Evolutionary conservation across 768 basidiomycete species (phyloP).

Genomic region (Psilocybe tampanensis): DNA sequence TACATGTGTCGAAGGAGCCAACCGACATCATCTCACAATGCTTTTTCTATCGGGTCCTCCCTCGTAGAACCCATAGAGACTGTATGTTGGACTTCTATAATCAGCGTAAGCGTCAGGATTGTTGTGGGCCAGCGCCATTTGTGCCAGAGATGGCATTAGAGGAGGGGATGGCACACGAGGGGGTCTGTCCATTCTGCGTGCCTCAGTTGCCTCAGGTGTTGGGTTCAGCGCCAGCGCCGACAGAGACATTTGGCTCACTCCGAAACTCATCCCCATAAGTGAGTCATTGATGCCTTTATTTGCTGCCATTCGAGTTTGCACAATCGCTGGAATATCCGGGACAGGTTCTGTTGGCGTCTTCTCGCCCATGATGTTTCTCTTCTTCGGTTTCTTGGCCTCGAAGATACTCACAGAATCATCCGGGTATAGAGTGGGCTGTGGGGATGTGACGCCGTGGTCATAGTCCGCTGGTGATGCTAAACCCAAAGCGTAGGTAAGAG

Average conservation of each 20-base stretch:
- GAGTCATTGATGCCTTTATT: neutral
- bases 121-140: conserved; percentile 72
- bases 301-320: conserved; percentile 2
- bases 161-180: conserved; percentile 84
- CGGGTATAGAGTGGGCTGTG: conserved; percentile 67
- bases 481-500: conserved; percentile 39
- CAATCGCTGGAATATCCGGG: conserved; percentile 22
- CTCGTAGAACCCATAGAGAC: conserved; percentile 77
- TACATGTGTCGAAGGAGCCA: no score
- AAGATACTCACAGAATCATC: conserved; percentile 66
- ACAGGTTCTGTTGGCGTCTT: conserved; percentile 14
- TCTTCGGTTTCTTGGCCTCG: conserved; percentile 21
- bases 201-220: conserved; percentile 10
- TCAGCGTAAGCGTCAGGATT: conserved; percentile 64
- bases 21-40: conserved; percentile 20
- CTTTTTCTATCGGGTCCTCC: conserved; percentile 54
- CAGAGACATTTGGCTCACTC: conserved; percentile 35
- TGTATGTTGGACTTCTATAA: conserved; percentile 82
- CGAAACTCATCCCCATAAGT: conserved; percentile 50
- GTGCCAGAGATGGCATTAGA: conserved; percentile 69
- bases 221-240: conserved; percentile 22
- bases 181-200: conserved; percentile 56
- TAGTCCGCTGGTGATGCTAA: conserved; percentile 41
- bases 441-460: conserved; percentile 42
- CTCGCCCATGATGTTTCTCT: conserved; percentile 7